Base-by-base conservation (phyloP, 2,329 filamentous ascomycete genomes). In the Cercospora sojina region DNA sequence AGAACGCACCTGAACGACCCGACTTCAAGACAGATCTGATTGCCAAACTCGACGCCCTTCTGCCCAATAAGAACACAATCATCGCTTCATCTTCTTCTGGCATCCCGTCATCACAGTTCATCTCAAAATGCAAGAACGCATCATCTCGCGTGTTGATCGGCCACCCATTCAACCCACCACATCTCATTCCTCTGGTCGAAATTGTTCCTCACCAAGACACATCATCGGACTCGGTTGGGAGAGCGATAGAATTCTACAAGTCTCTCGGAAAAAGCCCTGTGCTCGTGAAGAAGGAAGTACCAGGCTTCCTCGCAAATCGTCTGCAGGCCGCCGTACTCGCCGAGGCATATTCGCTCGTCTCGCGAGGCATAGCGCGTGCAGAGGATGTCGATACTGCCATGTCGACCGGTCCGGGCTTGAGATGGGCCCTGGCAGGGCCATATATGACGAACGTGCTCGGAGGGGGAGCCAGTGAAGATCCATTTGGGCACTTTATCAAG, bases 141-240 rank as follows among this genome's bases (percentile, higher is more conserved):
- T 77, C 79, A 0, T 72, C 70, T 20, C 75, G 80, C n/a, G 75
- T 80, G 35, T 70, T 82, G 0, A 77, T 83, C 27, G 81, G 80
- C 3, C 82, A 83, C 68, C 81, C 82, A 0, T 83, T 83, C 74
- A 83, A 84, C 67, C 82, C 82, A 8, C 82, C 81, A 5, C 82
- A 83, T 67, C 73, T 84, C 18, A 80, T 83, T 20, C 81, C 81
- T 0, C 74, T 83, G 13, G 80, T 83, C 20, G 82, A 84, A 70
- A 79, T 83, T 0, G 81, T 83, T 1, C 78, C 78, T 8, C 77
- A 79, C 2, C 57, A 67, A 1, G 69, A 71, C 47, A 82, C 80
- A 0, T 64, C 72, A 5, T 16, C 64, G 0, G 62, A 62, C 0
- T 69, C 72, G 5, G 70, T 78, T 18, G 53, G 69, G 3, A 64